Percentiles rank a stretch among this genome's conserved stretches.
Evolutionary conservation across 1,284 basidiomycete genomes (phyloP).

Genomic region (Leccinum solheimii): DNA sequence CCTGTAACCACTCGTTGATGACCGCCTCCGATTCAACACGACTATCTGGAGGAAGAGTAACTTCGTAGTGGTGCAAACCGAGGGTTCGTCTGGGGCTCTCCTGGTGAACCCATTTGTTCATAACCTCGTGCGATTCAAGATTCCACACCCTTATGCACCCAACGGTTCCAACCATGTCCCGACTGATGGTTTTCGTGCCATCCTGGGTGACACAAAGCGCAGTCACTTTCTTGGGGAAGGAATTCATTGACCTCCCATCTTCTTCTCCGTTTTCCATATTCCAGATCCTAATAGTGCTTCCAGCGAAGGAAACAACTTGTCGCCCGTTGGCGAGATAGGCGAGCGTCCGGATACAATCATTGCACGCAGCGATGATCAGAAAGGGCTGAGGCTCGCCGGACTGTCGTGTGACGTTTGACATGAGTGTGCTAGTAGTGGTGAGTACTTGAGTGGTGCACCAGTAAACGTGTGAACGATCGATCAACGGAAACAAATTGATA

Average conservation of each 20-base stretch:
- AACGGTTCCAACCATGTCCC: not conserved
- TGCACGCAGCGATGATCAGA: not conserved
- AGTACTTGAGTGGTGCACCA: no score
- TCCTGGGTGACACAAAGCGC: not conserved
- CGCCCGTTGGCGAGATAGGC: not conserved
- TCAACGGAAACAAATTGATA: no score
- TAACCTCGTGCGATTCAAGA: not conserved
- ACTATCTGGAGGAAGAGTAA: no score
- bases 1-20: not conserved
- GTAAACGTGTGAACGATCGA: no score
- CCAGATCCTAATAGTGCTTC: not conserved
- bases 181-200: not conserved
- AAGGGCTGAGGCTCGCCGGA: not conserved
- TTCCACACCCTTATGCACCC: not conserved
- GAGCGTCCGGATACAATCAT: not conserved
- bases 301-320: not conserved
- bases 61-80: no score
- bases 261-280: not conserved
- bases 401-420: not conserved
- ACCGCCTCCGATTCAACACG: not conserved
- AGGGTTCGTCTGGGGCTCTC: not conserved
- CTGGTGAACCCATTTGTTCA: not conserved
- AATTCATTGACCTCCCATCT: not conserved
- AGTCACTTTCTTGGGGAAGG: not conserved
- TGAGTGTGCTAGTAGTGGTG: not conserved